Base-by-base conservation (phyloP, 331 rosid species). In the Dryas integrifolia region DNA sequence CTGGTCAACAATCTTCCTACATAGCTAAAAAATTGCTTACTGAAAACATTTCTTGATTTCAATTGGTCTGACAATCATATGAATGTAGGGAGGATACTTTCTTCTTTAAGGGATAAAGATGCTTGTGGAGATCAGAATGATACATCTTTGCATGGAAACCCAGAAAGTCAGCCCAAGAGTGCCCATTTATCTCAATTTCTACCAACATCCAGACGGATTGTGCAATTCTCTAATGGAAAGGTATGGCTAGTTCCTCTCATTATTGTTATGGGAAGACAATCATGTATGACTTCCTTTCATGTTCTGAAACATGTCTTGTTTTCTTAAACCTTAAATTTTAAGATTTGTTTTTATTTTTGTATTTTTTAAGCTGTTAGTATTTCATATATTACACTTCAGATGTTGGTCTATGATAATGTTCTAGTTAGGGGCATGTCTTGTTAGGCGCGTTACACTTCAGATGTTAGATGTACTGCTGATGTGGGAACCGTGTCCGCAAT, bases 151-250 rank as follows among this genome's bases (percentile, higher is more conserved):
- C 77, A 76, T 58, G 88, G 75, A 72, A 81, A 73, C 30, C 74
- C 83, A 61, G 89, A 73, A 69, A 76, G 76, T 77, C 83, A 61
- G 69, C 72, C 84, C 60, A 76, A 77, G 79, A 87, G 75, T 72
- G 73, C 90, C 65, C 82, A 82, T 67, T 41, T 86, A 64, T 79
- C 98, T 66, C 98, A 95, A 35, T 95, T 95, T 89, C 86, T 95
- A 30, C 97, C 96, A 53, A 95, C 99, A 65, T 95, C 99, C 52
- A 78, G 92, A 46, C 85, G 99, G n/a, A 95, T 95, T 77, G 99
- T 92, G 65, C 99, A 95, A 80, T 95, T 95, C 84, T 95, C 99
- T 21, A 88, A 95, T 87, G 99, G 98, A 80, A 90, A 86, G 97
- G 99, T 87, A 82, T 74, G 76, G 65, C 48, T 71, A 63, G 21